Conservation (phyloP, 2,329 filamentous ascomycete genomes). For the Pseudogymnoascus sp. region DNA sequence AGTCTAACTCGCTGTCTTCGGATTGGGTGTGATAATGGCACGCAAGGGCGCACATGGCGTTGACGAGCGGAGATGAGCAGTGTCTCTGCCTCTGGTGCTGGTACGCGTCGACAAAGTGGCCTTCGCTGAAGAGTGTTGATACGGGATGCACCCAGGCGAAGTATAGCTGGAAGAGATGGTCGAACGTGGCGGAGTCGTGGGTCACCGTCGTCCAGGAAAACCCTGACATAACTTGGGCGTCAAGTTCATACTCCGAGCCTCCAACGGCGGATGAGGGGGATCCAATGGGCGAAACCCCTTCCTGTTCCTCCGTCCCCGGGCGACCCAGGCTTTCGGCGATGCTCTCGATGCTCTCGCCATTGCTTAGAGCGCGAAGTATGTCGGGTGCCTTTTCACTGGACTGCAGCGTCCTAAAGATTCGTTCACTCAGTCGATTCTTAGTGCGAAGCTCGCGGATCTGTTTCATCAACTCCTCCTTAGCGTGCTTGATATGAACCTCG, state of each 20-base stretch:
- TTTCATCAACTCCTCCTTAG: constrained; percentile 29
- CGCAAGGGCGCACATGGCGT: constrained; percentile 30
- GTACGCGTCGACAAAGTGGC: constrained; percentile 26
- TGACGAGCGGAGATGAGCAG: constrained; percentile 28
- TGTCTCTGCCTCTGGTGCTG: constrained; percentile 20
- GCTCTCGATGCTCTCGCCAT: constrained; percentile 24
- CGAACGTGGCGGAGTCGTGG: constrained; percentile 20
- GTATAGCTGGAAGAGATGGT: constrained; percentile 30
- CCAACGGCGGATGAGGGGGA: constrained; percentile 21
- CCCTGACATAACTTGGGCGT: constrained; percentile 14
- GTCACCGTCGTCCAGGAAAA: constrained; percentile 27
- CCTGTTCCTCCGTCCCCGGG: constrained; percentile 19
- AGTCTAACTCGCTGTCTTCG: constrained; percentile 22
- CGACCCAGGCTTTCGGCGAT: constrained; percentile 27
- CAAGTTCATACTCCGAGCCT: constrained; percentile 17
- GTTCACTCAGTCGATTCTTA: constrained; percentile 25
- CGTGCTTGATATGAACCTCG: constrained; percentile 31
- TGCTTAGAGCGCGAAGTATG: constrained; percentile 26
- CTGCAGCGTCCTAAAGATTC: constrained; percentile 26
- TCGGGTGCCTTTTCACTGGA: constrained; percentile 25
- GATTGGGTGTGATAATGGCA: constrained; percentile 25
- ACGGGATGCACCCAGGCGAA: constrained; percentile 32
- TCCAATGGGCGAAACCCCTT: constrained; percentile 20
- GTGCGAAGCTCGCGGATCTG: constrained; percentile 27
- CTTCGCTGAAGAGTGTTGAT: constrained; percentile 29